A percentile compares a stretch with the other conserved stretches of the same genome.
These are phyloP conservation scores for Eutypella sp. DNA, from an alignment of 2,329 filamentous ascomycete genomes.

Conservation along the genomic window DNA sequence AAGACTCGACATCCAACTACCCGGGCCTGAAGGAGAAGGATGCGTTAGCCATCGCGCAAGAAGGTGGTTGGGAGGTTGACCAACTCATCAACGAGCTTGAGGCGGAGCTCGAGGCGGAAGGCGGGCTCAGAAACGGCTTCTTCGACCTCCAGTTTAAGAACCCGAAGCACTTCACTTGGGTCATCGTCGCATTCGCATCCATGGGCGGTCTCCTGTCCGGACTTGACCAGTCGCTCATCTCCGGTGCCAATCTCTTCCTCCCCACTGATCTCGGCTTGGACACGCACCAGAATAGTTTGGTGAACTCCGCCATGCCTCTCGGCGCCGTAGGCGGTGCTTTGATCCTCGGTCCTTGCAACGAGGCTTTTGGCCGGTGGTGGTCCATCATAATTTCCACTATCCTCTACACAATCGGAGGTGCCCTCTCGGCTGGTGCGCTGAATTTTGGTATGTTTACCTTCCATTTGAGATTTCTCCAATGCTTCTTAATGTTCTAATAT, in stretches of 20 bases:
- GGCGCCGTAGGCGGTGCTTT: slow-evolving; percentile 67
- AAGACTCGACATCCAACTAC: slow-evolving; percentile 16
- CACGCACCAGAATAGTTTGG: slow-evolving; percentile 55
- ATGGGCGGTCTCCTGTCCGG: slow-evolving; percentile 71
- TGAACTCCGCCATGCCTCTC: slow-evolving; percentile 67
- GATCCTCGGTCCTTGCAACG: slow-evolving; percentile 61
- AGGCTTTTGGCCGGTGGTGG: slow-evolving; percentile 60
- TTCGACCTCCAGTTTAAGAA: slow-evolving; percentile 57
- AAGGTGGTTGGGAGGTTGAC: slow-evolving; percentile 32
- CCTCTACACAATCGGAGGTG: slow-evolving; percentile 66
- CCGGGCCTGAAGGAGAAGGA: slow-evolving; percentile 24
- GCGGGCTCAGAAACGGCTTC: slow-evolving; percentile 29
- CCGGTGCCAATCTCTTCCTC: slow-evolving; percentile 63
- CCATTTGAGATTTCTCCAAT: neutral
- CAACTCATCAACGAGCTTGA: slow-evolving; percentile 38
- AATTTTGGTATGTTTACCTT: slow-evolving; percentile 46
- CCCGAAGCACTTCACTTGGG: slow-evolving; percentile 61
- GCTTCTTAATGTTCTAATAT: neutral
- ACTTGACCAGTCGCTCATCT: slow-evolving; percentile 68
- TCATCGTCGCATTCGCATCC: slow-evolving; percentile 66
- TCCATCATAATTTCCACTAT: slow-evolving; percentile 66
- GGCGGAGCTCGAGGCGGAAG: slow-evolving; percentile 29
- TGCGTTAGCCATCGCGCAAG: slow-evolving; percentile 32
- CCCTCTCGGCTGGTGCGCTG: slow-evolving; percentile 61
- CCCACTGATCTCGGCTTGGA: slow-evolving; percentile 53